Conservation (phyloP, 768 basidiomycete species). For the Termitomyces sp. region DNA sequence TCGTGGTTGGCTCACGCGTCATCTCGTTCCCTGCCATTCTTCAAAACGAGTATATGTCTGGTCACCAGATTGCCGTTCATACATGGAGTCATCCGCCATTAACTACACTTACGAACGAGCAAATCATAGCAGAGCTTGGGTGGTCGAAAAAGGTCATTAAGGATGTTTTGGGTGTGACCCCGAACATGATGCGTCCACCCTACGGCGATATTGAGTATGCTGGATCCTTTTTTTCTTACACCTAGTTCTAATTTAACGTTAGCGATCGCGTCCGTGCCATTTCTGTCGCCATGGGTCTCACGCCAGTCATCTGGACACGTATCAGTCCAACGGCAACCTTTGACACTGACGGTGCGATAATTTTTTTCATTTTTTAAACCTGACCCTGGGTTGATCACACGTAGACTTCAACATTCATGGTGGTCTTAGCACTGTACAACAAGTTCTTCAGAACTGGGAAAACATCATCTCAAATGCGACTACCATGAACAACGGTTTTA, state of each 20-base stretch:
- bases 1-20: slow-evolving; percentile 77
- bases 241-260: slow-evolving; percentile 6
- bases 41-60: slow-evolving; percentile 68
- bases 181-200: slow-evolving; percentile 76
- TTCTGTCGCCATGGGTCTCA: slow-evolving; percentile 74
- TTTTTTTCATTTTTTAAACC: slow-evolving; percentile 1
- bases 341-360: slow-evolving; percentile 54
- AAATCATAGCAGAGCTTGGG: slow-evolving; percentile 83
- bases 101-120: slow-evolving; percentile 71
- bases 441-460: slow-evolving; percentile 70
- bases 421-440: slow-evolving; percentile 47
- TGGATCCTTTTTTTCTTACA: not conserved
- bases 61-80: slow-evolving; percentile 72
- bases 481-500: slow-evolving; percentile 67
- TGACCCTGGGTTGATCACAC: slow-evolving; percentile 3
- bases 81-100: slow-evolving; percentile 69
- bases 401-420: slow-evolving; percentile 78
- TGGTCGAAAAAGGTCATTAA: slow-evolving; percentile 85
- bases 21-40: slow-evolving; percentile 65
- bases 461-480: slow-evolving; percentile 61
- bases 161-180: slow-evolving; percentile 74
- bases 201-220: slow-evolving; percentile 74
- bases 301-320: slow-evolving; percentile 81
- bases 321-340: slow-evolving; percentile 55
- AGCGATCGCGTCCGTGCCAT: slow-evolving; percentile 88